Evolutionary conservation across 768 basidiomycete genomes (phyloP).

Genomic region (Amanita brunnescens): DNA sequence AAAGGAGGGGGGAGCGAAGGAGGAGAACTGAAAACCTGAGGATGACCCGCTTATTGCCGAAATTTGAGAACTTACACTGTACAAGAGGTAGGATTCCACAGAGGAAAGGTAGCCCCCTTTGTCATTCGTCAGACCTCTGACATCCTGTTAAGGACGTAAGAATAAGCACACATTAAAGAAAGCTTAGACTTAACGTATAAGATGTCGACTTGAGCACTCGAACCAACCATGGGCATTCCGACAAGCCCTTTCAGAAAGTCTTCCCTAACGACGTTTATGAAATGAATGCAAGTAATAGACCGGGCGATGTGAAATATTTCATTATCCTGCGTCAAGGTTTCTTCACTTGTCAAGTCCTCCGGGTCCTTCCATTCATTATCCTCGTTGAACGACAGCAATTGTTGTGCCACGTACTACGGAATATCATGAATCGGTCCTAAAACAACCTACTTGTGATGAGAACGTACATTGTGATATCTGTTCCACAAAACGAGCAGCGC

Average conservation of each 20-base stretch:
- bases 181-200: slow-evolving; percentile 6
- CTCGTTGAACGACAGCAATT: slow-evolving; percentile 13
- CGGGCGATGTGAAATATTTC: slow-evolving; percentile 20
- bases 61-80: slow-evolving; percentile 9
- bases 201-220: slow-evolving; percentile 11
- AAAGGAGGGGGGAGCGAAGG: neutral
- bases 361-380: slow-evolving; percentile 14
- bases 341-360: neutral
- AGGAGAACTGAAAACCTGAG: neutral
- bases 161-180: neutral
- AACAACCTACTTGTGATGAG: neutral
- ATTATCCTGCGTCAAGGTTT: slow-evolving; percentile 14
- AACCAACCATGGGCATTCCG: slow-evolving; percentile 14
- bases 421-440: neutral
- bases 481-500: slow-evolving; percentile 15
- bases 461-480: neutral
- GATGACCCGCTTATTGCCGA: neutral
- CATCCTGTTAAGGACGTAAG: neutral
- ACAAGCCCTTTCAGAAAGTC: slow-evolving; percentile 18
- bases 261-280: slow-evolving; percentile 16
- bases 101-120: slow-evolving; percentile 12
- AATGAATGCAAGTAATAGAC: slow-evolving; percentile 6
- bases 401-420: slow-evolving; percentile 14
- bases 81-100: slow-evolving; percentile 12
- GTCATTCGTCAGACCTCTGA: slow-evolving; percentile 7